Conservation (phyloP, 768 basidiomycete genomes). For the Trametes punicea region DNA sequence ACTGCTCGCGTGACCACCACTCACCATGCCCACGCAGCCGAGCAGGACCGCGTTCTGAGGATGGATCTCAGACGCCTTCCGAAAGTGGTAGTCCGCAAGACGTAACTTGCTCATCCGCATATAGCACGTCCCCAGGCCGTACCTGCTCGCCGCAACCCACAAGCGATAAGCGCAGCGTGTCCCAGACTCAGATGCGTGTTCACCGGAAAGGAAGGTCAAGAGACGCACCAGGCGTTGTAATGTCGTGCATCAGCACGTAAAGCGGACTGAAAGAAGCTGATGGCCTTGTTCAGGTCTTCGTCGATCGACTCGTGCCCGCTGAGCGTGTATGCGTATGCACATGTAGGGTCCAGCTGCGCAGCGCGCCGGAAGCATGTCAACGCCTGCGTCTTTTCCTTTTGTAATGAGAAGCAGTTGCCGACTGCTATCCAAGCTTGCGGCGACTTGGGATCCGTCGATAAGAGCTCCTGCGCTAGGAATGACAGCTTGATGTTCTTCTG, state of each 20-base stretch:
- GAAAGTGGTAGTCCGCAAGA: slow-evolving; percentile 95
- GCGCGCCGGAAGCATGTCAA: slow-evolving; percentile 93
- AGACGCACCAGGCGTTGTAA: slow-evolving; percentile 94
- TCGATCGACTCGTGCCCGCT: slow-evolving; percentile 97
- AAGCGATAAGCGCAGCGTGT: slow-evolving; percentile 20
- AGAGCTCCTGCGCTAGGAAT: slow-evolving; percentile 88
- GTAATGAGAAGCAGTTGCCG: slow-evolving; percentile 92
- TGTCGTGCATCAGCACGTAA: slow-evolving; percentile 88
- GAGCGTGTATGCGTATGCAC: slow-evolving; percentile 94
- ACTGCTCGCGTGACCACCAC: slow-evolving; percentile 33
- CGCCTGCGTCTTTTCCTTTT: slow-evolving; percentile 92
- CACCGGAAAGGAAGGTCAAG: slow-evolving; percentile 3
- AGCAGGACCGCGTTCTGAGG: slow-evolving; percentile 93
- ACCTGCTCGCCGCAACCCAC: slow-evolving; percentile 52
- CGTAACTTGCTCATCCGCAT: slow-evolving; percentile 90
- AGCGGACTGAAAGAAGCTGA: slow-evolving; percentile 88
- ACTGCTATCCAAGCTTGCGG: slow-evolving; percentile 94
- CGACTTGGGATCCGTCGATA: slow-evolving; percentile 78
- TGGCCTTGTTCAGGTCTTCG: slow-evolving; percentile 90
- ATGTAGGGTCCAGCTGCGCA: slow-evolving; percentile 80
- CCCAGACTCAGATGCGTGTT: slow-evolving; percentile 3
- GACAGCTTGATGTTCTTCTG: slow-evolving; percentile 82
- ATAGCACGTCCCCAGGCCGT: slow-evolving; percentile 97
- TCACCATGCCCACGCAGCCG: slow-evolving; percentile 93
- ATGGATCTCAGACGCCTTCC: slow-evolving; percentile 88